Evolutionary conservation across 768 basidiomycete genomes (phyloP).

Genomic region (Amanita pseudoporphyria): DNA sequence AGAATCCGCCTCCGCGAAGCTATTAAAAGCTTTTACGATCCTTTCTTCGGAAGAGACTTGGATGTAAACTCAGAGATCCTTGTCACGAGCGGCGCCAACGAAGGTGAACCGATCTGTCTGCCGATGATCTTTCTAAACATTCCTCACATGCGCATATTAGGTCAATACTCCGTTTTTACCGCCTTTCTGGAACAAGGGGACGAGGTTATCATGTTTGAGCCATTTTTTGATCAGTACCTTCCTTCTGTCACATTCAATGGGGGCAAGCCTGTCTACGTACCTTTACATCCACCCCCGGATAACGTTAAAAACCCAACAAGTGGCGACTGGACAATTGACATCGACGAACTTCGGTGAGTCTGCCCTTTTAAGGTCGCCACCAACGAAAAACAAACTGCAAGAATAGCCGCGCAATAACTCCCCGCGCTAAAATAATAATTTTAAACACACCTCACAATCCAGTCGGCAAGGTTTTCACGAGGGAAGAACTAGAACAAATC

Average conservation of each 20-base stretch:
- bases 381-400: not conserved
- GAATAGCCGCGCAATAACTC: slow-evolving; percentile 67
- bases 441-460: slow-evolving; percentile 98
- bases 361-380: not conserved
- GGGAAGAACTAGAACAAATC: slow-evolving; percentile 73
- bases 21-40: slow-evolving; percentile 70
- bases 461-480: slow-evolving; percentile 93
- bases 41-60: slow-evolving; percentile 59
- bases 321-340: slow-evolving; percentile 85
- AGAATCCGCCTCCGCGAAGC: slow-evolving; percentile 82
- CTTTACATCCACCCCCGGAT: slow-evolving; percentile 76
- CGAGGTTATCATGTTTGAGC: slow-evolving; percentile 98
- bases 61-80: slow-evolving; percentile 84
- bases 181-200: slow-evolving; percentile 90
- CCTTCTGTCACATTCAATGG: slow-evolving; percentile 92
- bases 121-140: not conserved
- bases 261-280: slow-evolving; percentile 89
- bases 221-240: slow-evolving; percentile 95
- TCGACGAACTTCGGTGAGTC: slow-evolving; percentile 74
- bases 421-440: slow-evolving; percentile 90
- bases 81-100: slow-evolving; percentile 94
- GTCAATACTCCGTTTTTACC: slow-evolving; percentile 87
- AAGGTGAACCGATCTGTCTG: slow-evolving; percentile 45
- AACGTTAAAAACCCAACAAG: slow-evolving; percentile 37
- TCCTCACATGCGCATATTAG: slow-evolving; percentile 28